phyloP scores from a whole-genome alignment of 2,329 filamentous ascomycete genomes.

The Clarireedia sp. region DNA sequence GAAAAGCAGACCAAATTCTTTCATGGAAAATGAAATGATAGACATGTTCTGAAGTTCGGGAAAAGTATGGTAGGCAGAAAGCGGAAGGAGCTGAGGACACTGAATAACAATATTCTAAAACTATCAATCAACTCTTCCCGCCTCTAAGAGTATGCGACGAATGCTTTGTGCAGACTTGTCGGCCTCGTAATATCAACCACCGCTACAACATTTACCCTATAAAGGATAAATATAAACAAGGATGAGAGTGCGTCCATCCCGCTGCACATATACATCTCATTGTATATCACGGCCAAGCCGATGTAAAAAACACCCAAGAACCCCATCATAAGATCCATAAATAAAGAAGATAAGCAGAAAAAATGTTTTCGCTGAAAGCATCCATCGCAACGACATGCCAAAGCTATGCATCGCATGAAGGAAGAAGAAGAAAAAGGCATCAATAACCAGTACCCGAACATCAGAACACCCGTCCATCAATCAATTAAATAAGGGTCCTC shows the following conservation, averaged over 20 bases:
- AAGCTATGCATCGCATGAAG: conserved; percentile 1
- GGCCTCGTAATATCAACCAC: neutral
- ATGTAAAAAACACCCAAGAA: neutral
- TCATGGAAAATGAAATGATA: too few species aligned
- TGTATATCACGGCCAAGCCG: neutral
- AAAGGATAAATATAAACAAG: neutral
- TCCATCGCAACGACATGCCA: neutral
- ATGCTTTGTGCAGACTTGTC: neutral
- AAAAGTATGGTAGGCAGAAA: too few species aligned
- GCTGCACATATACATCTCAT: neutral
- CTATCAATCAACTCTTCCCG: neutral
- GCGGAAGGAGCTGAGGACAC: too few species aligned
- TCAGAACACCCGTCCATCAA: neutral
- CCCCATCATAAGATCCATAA: conserved; percentile 8
- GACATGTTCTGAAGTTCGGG: too few species aligned
- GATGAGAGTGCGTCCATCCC: neutral
- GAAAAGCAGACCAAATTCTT: too few species aligned
- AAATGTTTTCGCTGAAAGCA: conserved; percentile 2
- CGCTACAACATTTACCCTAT: neutral
- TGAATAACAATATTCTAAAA: too few species aligned
- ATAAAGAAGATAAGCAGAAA: neutral
- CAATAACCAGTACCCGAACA: neutral
- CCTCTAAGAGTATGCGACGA: neutral
- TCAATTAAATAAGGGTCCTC: neutral
- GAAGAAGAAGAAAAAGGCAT: neutral